These are phyloP conservation scores for Cyclanthera cordifolia DNA, from an alignment of 306 rosid species.

Conservation along the genomic window DNA sequence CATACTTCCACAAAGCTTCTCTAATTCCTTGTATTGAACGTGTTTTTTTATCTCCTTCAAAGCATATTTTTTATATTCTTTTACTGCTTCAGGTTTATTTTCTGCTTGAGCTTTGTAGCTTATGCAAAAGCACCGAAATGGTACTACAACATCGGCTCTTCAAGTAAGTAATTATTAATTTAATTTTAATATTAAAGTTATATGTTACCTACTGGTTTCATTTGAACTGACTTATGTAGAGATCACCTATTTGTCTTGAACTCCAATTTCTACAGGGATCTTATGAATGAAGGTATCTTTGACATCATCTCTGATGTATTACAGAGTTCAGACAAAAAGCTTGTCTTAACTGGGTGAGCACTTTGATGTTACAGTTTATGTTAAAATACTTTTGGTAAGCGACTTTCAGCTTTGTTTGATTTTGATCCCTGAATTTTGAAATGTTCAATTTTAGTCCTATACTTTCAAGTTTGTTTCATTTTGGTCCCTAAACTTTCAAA, in stretches of 20 bases:
- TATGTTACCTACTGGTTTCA: neutral
- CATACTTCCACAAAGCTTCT: neutral
- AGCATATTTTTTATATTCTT: neutral
- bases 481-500: too few relatives aligned
- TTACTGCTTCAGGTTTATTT: slow-evolving; percentile 49
- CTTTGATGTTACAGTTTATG: too few relatives aligned
- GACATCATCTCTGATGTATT: slow-evolving; percentile 59
- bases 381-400: too few relatives aligned
- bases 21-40: neutral
- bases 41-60: neutral
- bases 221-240: neutral
- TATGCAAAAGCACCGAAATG: slow-evolving; percentile 89
- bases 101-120: slow-evolving; percentile 77
- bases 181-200: neutral
- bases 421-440: too few relatives aligned
- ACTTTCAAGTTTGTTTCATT: too few relatives aligned
- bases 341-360: slow-evolving; percentile 81
- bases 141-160: slow-evolving; percentile 78
- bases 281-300: slow-evolving; percentile 90
- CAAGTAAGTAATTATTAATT: slow-evolving; percentile 32
- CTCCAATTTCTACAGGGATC: slow-evolving; percentile 49
- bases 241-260: slow-evolving; percentile 15
- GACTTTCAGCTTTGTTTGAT: too few relatives aligned
- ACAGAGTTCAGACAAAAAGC: slow-evolving; percentile 75
- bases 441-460: too few relatives aligned